These are phyloP conservation scores for Houttuynia cordata DNA, from an alignment of 164 flowering plant genomes.

Conservation along the genomic window DNA sequence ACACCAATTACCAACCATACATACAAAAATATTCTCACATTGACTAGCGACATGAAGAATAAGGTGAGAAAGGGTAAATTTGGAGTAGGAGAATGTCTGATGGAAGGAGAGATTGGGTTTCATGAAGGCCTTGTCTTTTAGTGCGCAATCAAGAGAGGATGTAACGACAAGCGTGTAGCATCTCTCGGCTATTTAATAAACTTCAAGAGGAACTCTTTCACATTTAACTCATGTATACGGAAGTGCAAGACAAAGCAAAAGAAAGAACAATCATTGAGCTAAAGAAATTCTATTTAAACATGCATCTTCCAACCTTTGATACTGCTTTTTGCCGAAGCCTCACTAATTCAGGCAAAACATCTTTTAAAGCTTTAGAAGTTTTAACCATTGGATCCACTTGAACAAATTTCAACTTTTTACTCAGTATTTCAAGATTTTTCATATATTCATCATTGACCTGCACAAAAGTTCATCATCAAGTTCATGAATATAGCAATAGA, in stretches of 20 bases:
- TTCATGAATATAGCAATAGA: not conserved
- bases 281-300: constrained; percentile 2
- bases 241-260: not conserved
- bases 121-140: too few species aligned
- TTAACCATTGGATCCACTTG: constrained; percentile 75
- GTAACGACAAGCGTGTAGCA: too few species aligned
- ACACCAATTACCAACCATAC: too few species aligned
- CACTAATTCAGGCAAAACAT: constrained; percentile 97
- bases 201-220: too few species aligned
- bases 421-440: constrained; percentile 75
- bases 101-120: too few species aligned
- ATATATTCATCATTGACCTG: constrained; percentile 95
- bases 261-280: not conserved
- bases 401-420: constrained; percentile 83
- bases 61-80: too few species aligned
- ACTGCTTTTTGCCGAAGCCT: constrained; percentile 89
- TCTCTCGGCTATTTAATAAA: too few species aligned
- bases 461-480: constrained; percentile 4
- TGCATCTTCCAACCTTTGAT: constrained; percentile 53
- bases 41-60: too few species aligned
- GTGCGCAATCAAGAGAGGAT: too few species aligned
- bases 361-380: constrained; percentile 79
- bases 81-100: too few species aligned
- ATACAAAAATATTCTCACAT: too few species aligned
- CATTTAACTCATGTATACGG: not conserved